Percentiles rank a stretch among this genome's conserved stretches.
Conservation (phyloP, 2,329 filamentous ascomycete genomes). For the Chaetomium strumarium region DNA sequence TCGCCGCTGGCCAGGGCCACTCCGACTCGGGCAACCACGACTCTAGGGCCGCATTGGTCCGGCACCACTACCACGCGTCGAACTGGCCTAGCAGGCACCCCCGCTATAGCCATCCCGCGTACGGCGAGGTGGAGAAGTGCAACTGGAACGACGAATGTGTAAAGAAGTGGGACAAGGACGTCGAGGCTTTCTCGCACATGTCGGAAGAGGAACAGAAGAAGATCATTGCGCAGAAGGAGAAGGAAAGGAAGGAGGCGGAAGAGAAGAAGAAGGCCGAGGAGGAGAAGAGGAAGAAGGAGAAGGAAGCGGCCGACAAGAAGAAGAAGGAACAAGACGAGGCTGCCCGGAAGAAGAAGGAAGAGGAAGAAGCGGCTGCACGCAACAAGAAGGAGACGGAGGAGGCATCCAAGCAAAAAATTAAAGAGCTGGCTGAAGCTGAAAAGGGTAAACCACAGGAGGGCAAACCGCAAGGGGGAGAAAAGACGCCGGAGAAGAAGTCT, state of each 20-base stretch:
- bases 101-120: conserved; percentile 61
- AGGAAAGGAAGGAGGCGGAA: conserved; percentile 27
- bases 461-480: background rate
- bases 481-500: conserved; percentile 17
- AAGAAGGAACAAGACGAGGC: conserved; percentile 20
- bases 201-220: conserved; percentile 54
- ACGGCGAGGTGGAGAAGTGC: conserved; percentile 64
- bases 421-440: conserved; percentile 11
- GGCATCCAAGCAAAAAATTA: conserved; percentile 11
- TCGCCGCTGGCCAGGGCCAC: conserved; percentile 67
- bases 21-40: conserved; percentile 67
- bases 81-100: conserved; percentile 64
- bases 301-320: conserved; percentile 18
- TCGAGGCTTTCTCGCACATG: conserved; percentile 53
- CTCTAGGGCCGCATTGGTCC: conserved; percentile 59
- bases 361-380: conserved; percentile 6
- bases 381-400: conserved; percentile 16
- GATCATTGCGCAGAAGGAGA: conserved; percentile 35
- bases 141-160: conserved; percentile 65
- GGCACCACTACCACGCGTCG: conserved; percentile 70
- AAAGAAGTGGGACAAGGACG: conserved; percentile 58
- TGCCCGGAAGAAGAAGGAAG: conserved; percentile 15
- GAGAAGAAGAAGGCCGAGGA: conserved; percentile 25
- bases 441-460: conserved; percentile 12
- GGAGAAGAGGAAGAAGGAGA: conserved; percentile 27